Evolutionary conservation across 768 basidiomycete genomes (phyloP).

Genomic region (Kwoniella shandongensis): DNA sequence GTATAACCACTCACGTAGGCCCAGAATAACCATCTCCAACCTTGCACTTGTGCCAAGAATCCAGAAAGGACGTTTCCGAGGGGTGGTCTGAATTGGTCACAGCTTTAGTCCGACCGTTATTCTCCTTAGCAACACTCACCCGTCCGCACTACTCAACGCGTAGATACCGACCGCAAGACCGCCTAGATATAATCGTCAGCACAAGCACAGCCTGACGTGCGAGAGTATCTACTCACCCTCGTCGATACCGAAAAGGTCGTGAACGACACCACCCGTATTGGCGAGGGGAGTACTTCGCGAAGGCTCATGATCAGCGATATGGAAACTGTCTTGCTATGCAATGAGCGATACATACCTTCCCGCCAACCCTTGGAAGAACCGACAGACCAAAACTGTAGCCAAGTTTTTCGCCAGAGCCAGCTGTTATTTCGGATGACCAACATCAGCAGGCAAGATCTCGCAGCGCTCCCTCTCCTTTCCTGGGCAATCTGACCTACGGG

Average conservation of each 20-base stretch:
- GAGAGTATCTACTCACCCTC: constrained; percentile 31
- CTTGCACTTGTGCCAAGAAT: constrained; percentile 31
- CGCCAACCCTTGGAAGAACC: constrained; percentile 39
- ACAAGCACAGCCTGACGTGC: not conserved
- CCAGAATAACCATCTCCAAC: constrained; percentile 41
- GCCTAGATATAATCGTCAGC: constrained; percentile 1
- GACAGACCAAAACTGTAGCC: constrained; percentile 31
- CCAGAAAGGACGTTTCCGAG: constrained; percentile 32
- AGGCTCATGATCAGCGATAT: no score
- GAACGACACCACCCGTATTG: constrained; percentile 41
- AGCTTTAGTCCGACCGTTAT: no score
- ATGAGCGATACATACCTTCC: constrained; percentile 39
- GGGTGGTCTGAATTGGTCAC: constrained; percentile 25
- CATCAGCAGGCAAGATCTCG: not conserved
- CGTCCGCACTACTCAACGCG: constrained; percentile 30
- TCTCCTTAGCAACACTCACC: no score
- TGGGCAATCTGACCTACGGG: no score
- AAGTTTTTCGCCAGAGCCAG: constrained; percentile 33
- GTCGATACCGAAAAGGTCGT: constrained; percentile 35
- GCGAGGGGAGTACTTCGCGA: constrained; percentile 25
- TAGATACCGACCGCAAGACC: constrained; percentile 23
- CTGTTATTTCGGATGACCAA: not conserved
- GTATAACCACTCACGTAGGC: constrained; percentile 26
- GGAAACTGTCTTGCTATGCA: no score
- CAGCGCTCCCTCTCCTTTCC: no score